Evolutionary conservation across 345 rosid species (phyloP), one percentile per base, ranked within the genome.

Genomic region (Populus nigra): DNA sequence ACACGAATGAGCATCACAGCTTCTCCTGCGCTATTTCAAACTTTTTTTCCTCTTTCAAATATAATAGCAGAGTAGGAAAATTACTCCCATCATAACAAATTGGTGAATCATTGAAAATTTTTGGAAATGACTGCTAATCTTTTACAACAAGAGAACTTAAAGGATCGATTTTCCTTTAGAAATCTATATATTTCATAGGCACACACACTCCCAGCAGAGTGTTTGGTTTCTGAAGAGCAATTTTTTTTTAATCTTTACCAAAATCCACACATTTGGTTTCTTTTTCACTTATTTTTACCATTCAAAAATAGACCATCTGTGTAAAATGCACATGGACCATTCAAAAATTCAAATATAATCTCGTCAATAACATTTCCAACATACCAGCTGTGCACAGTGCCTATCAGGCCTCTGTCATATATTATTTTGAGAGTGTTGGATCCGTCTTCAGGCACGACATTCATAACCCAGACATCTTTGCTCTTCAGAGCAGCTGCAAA

Each of bases 391-490:
- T 95, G 98, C 69, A 82, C 75, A 39, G 91, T 41, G 73, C 99
- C 94, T 31, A 95, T 93, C 53, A 95, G 79, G 80, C 98, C 97
- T 72, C 99, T 86, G 85, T 95, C 98, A 62, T 93, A 93, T 74
- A 95, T 86, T 75, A 92, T 73, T 86, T 92, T 93, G 15, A 95
- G 84, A 16, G 94, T 95, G 87, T 92, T 93, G 35, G 92, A 97
- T 66, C 96, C 96, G 16, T 93, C 93, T 39, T 88, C 87, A 4
- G 92, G 88, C 75, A 91, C 90, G 27, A 92, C 96, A 82, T 91
- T 91, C 98, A 93, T 95, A 69, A 92, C 96, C 99, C 99, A 95
- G 1, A 91, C 93, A 83, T 93, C 90, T 83, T 95, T 95, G 53
- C 77, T 84, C 78, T 85, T 91, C 18, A 95, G 87, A 53, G 98